These are phyloP conservation scores for Candida odintsovae DNA, from an alignment of 805 yeast genomes.

Conservation along the genomic window DNA sequence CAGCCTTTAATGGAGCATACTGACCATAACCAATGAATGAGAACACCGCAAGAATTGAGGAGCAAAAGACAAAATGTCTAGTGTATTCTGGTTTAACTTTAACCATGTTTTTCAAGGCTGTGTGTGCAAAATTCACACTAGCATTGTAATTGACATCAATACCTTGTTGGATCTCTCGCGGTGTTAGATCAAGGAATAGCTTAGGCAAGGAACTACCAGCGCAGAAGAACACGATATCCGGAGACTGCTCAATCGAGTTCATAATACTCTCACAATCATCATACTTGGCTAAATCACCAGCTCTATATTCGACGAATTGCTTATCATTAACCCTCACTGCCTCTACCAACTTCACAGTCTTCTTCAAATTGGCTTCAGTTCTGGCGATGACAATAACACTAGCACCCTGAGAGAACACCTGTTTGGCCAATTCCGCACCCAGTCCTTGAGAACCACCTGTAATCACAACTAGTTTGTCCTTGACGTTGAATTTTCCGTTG, in stretches of 20 bases:
- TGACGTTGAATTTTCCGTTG: conserved; percentile 17
- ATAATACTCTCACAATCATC: conserved; percentile 42
- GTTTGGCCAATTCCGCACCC: conserved; percentile 71
- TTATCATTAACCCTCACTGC: conserved; percentile 21
- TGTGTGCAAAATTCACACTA: conserved; percentile 66
- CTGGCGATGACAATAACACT: conserved; percentile 75
- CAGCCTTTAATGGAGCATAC: conserved; percentile 87
- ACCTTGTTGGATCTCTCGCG: conserved; percentile 54
- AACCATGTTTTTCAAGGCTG: conserved; percentile 40
- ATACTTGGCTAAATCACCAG: conserved; percentile 64
- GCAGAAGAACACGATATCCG: conserved; percentile 77
- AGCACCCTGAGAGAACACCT: conserved; percentile 48
- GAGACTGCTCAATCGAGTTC: conserved; percentile 33
- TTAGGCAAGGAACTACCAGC: conserved; percentile 87
- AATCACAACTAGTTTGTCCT: conserved; percentile 53
- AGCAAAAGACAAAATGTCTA: conserved; percentile 56
- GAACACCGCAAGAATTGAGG: conserved; percentile 77
- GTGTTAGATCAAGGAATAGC: conserved; percentile 60
- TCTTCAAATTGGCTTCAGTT: conserved; percentile 51
- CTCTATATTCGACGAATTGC: conserved; percentile 29
- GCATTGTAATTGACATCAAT: conserved; percentile 68
- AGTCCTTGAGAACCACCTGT: conserved; percentile 95
- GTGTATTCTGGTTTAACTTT: conserved; percentile 19
- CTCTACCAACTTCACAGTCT: conserved; percentile 42
- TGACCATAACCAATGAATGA: conserved; percentile 90